These are phyloP conservation scores for Punctularia strigosozonata DNA, from an alignment of 768 basidiomycete genomes.

Conservation along the genomic window DNA sequence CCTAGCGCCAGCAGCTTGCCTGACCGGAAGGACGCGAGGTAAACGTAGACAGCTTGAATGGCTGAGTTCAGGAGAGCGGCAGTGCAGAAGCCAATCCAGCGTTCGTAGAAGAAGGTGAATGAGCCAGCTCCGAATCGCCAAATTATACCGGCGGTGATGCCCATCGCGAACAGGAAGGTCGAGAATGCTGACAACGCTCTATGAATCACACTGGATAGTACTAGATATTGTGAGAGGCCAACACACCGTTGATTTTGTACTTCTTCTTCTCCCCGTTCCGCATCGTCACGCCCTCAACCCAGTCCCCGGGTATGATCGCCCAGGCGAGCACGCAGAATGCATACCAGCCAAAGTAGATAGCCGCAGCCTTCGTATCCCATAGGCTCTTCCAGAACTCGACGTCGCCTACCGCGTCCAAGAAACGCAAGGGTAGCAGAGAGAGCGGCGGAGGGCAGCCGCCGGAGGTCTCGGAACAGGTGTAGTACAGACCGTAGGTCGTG, in stretches of 20 bases:
- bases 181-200: slow-evolving; percentile 74
- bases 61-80: slow-evolving; percentile 72
- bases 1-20: slow-evolving; percentile 77
- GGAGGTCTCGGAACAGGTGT: slow-evolving; percentile 59
- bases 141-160: slow-evolving; percentile 58
- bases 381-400: slow-evolving; percentile 57
- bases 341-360: slow-evolving; percentile 85
- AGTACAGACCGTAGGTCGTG: slow-evolving; percentile 64
- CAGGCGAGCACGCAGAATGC: slow-evolving; percentile 76
- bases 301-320: slow-evolving; percentile 57
- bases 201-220: no score
- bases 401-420: slow-evolving; percentile 35
- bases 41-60: slow-evolving; percentile 61
- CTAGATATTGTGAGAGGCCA: no score
- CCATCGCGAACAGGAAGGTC: slow-evolving; percentile 75
- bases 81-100: slow-evolving; percentile 83
- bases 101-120: slow-evolving; percentile 85
- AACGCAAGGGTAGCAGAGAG: slow-evolving; percentile 25
- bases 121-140: slow-evolving; percentile 62
- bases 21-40: slow-evolving; percentile 53
- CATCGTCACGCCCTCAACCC: slow-evolving; percentile 34
- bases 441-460: slow-evolving; percentile 58
- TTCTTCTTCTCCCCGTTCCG: slow-evolving; percentile 65
- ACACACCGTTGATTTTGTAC: slow-evolving; percentile 93
- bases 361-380: slow-evolving; percentile 72